phyloP scores from a whole-genome alignment of 805 yeast species.

The Candida tibetensis region DNA sequence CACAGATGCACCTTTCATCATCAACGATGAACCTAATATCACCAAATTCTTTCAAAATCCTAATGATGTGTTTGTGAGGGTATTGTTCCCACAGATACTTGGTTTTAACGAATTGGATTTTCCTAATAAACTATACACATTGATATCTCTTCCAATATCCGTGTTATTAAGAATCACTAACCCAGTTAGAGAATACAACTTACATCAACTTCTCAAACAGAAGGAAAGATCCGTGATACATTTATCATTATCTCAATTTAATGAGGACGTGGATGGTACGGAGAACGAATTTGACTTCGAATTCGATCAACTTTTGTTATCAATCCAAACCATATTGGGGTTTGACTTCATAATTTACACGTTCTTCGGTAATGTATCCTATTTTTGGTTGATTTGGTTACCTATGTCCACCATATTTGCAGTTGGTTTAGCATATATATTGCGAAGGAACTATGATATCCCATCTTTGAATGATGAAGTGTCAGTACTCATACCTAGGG shows the following conservation, averaged over 20 bases:
- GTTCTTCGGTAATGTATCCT: constrained; percentile 7
- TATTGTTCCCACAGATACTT: constrained; percentile 17
- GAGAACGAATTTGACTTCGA: constrained; percentile 14
- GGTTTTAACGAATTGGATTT: constrained; percentile 10
- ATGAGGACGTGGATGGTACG: constrained; percentile 1
- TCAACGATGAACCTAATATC: too few relatives aligned
- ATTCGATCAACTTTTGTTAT: constrained; percentile 19
- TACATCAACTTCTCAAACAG: constrained; percentile 4
- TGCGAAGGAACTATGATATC: constrained; percentile 8
- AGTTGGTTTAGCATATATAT: constrained; percentile 2
- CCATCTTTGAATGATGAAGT: neutral
- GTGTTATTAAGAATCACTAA: constrained; percentile 26
- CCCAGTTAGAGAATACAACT: constrained; percentile 30
- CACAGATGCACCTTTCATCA: too few relatives aligned
- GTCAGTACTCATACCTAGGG: neutral
- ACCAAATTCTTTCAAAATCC: too few relatives aligned
- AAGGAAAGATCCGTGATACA: constrained; percentile 1
- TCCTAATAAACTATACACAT: constrained; percentile 11
- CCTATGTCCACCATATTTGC: constrained; percentile 12
- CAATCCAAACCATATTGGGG: constrained; percentile 29
- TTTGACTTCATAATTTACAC: constrained; percentile 22
- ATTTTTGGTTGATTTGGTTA: constrained; percentile 13
- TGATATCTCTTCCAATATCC: constrained; percentile 22
- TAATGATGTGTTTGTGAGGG: constrained; percentile 4
- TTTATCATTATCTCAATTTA: neutral